A percentile compares a stretch with the other conserved stretches of the same genome.
phyloP scores from a whole-genome alignment of 768 basidiomycete species.

The Leccinum pellstonianum region DNA sequence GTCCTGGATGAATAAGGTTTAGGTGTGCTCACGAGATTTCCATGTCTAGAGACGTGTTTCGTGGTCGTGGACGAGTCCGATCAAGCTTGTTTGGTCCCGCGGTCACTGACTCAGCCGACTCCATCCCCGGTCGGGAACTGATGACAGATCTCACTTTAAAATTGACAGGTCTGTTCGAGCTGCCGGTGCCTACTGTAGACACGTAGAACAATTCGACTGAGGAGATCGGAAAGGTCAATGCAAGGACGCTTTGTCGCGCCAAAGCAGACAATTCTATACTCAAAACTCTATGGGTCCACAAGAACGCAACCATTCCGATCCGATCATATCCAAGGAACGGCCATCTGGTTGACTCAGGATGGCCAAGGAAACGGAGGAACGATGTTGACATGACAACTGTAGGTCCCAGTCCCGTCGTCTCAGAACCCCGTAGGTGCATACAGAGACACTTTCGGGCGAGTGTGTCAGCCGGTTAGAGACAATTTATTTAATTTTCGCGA shows the following conservation, averaged over 20 bases:
- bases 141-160: background rate
- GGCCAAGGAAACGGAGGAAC: background rate
- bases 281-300: background rate
- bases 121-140: background rate
- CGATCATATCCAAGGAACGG: background rate
- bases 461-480: background rate
- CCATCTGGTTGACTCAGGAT: background rate
- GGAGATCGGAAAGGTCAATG: background rate
- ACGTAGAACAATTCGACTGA: background rate
- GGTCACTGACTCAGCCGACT: background rate
- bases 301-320: background rate
- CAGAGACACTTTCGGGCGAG: background rate
- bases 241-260: background rate
- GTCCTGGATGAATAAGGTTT: background rate
- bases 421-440: background rate
- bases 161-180: background rate
- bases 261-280: background rate
- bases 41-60: slow-evolving; percentile 26
- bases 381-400: background rate
- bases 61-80: background rate
- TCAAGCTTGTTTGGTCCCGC: background rate
- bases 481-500: background rate
- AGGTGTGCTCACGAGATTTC: slow-evolving; percentile 43
- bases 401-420: background rate
- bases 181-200: background rate